These are phyloP conservation scores for Quercus dentata DNA, from an alignment of 306 rosid genomes.

Conservation along the genomic window DNA sequence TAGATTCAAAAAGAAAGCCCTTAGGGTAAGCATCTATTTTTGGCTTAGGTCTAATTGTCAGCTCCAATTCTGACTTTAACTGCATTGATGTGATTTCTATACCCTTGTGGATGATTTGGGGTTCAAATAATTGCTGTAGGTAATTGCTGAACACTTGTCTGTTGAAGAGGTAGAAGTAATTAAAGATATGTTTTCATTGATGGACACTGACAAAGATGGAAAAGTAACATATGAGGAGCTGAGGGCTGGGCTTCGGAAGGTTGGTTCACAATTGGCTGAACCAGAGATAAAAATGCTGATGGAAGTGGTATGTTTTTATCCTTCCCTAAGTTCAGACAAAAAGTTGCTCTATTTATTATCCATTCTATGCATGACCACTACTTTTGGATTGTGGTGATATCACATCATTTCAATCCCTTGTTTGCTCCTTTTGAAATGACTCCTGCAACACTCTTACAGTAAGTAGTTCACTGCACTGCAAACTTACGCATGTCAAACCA, in stretches of 20 bases:
- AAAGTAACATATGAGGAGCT: constrained; percentile 83
- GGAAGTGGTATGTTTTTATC: constrained; percentile 79
- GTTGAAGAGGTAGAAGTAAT: constrained; percentile 97
- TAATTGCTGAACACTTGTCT: constrained; percentile 94
- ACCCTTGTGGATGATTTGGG: constrained; percentile 11
- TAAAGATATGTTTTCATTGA: constrained; percentile 90
- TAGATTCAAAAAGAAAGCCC: constrained; percentile 95
- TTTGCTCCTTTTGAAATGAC: not conserved
- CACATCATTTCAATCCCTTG: not conserved
- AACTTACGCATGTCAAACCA: not conserved
- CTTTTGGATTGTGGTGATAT: constrained; percentile 1
- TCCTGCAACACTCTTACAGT: constrained; percentile 9
- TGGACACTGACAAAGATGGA: constrained; percentile 96
- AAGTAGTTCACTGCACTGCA: not conserved
- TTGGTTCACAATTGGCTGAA: constrained; percentile 96
- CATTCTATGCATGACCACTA: constrained; percentile 1
- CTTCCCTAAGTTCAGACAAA: constrained; percentile 1
- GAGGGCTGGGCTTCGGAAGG: constrained; percentile 82
- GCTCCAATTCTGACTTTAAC: constrained; percentile 14
- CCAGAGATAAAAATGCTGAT: constrained; percentile 97
- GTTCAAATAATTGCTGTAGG: constrained; percentile 52
- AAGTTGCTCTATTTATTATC: constrained; percentile 6
- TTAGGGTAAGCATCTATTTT: constrained; percentile 65
- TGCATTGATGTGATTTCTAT: not conserved
- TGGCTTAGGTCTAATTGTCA: constrained; percentile 21